Evolutionary conservation across 345 rosid species (phyloP).

Genomic region (Cardamine resedifolia): DNA sequence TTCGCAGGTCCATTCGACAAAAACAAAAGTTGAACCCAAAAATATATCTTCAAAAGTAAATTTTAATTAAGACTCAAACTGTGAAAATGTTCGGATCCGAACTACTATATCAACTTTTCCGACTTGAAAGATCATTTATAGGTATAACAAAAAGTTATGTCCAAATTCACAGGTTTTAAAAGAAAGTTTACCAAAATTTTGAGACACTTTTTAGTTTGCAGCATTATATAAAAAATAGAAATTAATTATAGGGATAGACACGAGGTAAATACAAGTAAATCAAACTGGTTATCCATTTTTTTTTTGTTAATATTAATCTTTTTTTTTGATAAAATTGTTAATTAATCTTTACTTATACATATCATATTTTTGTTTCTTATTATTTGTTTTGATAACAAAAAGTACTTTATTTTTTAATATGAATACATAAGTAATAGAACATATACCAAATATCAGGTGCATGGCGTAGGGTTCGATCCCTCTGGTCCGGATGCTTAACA

Average conservation of each 20-base stretch:
- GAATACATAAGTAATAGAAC: too few species aligned
- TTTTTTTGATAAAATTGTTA: too few species aligned
- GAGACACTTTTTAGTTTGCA: neutral
- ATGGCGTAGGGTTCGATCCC: neutral
- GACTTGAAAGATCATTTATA: neutral
- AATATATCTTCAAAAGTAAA: neutral
- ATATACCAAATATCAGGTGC: neutral
- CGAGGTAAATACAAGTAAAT: neutral
- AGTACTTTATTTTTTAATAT: too few species aligned
- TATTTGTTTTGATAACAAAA: too few species aligned
- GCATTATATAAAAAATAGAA: neutral
- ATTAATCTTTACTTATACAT: too few species aligned
- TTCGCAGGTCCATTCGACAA: neutral
- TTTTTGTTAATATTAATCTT: too few species aligned
- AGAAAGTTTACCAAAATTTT: neutral
- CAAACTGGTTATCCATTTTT: too few species aligned
- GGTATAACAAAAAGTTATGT: neutral
- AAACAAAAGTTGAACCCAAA: constrained; percentile 2
- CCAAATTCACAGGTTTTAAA: neutral
- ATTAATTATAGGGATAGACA: neutral
- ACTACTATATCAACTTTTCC: neutral
- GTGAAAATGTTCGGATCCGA: neutral
- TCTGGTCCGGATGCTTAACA: neutral
- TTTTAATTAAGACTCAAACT: neutral
- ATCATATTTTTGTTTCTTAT: too few species aligned